Base-by-base conservation (phyloP, 2,329 filamentous ascomycete species). In the Colletotrichum eleusines region DNA sequence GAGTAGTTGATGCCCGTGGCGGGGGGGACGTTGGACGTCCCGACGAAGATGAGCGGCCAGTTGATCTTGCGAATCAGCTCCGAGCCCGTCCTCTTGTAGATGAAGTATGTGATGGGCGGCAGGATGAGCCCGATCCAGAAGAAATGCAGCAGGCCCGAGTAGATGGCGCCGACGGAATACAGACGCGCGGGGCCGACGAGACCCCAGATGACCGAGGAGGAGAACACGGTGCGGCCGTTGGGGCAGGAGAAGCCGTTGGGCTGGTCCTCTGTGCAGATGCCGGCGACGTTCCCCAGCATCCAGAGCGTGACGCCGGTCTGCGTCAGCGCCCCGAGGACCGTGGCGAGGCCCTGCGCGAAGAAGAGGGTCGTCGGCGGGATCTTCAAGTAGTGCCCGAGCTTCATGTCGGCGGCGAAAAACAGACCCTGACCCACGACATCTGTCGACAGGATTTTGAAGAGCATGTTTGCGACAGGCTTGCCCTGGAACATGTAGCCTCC, bases 141-240 rank as follows among this genome's bases (percentile, higher is more conserved):
- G 80, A 88, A 89, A 75, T 81, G 88, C 76, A 87, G 83, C 26
- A 87, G 79, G 23, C 81, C 80, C 0, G 80, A 77, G 75, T 89
- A 89, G 8, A 86, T 79, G 20, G 82, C 79, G 23, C 79, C 79
- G 6, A 74, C 74, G n/a, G 79, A 78, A 60, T 80, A 80, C 1
- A 81, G 77, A 38, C 76, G 75, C 28, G 73, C 75, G 0, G 80
- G 80, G 0, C 80, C 89, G 58, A 91, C 88, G 14, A 88, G 82
- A 63, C 89, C 89, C 89, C 88, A 90, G 69, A 89, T 85, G 5
- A 89, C 83, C 7, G 85, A 88, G n/a, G 85, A 85, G 18, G 87
- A 89, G 80, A 87, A 90, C 74, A 90, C 90, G 0, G 89, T 87
- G 42, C 84, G 84, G n/a, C 86, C 86, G 42, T 84, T 83, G 18